A percentile compares a stretch with the other conserved stretches of the same genome.
phyloP scores from a whole-genome alignment of 805 yeast genomes.

The Starmerella etchellsii region DNA sequence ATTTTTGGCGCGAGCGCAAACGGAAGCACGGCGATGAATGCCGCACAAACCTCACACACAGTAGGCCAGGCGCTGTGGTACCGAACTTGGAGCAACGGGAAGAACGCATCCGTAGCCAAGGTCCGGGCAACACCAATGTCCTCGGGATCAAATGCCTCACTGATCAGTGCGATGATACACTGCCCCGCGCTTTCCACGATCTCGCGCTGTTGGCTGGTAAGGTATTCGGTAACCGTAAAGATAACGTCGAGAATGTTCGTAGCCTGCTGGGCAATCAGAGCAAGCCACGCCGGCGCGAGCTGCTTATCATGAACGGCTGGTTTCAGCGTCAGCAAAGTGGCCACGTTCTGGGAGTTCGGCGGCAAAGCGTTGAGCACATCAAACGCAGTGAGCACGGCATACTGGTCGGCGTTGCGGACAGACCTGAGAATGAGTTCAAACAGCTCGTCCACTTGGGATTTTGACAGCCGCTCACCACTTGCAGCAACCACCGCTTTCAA shows the following conservation, averaged over 20 bases:
- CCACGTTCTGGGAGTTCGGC: slow-evolving; percentile 32
- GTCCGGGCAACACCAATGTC: slow-evolving; percentile 27
- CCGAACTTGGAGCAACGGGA: slow-evolving; percentile 54
- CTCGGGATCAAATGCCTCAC: slow-evolving; percentile 42
- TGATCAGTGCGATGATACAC: slow-evolving; percentile 67
- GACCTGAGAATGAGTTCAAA: slow-evolving; percentile 67
- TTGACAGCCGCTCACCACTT: slow-evolving; percentile 55
- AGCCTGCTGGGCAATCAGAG: slow-evolving; percentile 69
- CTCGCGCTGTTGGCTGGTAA: slow-evolving; percentile 41
- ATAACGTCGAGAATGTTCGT: slow-evolving; percentile 45
- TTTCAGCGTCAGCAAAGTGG: slow-evolving; percentile 59
- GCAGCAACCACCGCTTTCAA: slow-evolving; percentile 49
- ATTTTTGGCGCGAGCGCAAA: slow-evolving; percentile 50
- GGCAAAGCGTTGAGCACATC: slow-evolving; percentile 70
- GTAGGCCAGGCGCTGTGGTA: slow-evolving; percentile 67
- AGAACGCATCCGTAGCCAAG: slow-evolving; percentile 39
- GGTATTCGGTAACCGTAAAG: slow-evolving; percentile 46
- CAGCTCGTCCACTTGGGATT: slow-evolving; percentile 48
- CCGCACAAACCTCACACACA: slow-evolving; percentile 53
- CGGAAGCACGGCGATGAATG: slow-evolving; percentile 46
- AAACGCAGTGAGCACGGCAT: slow-evolving; percentile 67
- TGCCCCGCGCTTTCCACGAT: slow-evolving; percentile 70
- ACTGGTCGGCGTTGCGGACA: slow-evolving; percentile 75
- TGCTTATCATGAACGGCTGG: slow-evolving; percentile 76
- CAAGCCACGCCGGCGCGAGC: slow-evolving; percentile 88